These are phyloP conservation scores for Paracoccidioides lutzii DNA, from an alignment of 2,329 filamentous ascomycete species.

Conservation along the genomic window DNA sequence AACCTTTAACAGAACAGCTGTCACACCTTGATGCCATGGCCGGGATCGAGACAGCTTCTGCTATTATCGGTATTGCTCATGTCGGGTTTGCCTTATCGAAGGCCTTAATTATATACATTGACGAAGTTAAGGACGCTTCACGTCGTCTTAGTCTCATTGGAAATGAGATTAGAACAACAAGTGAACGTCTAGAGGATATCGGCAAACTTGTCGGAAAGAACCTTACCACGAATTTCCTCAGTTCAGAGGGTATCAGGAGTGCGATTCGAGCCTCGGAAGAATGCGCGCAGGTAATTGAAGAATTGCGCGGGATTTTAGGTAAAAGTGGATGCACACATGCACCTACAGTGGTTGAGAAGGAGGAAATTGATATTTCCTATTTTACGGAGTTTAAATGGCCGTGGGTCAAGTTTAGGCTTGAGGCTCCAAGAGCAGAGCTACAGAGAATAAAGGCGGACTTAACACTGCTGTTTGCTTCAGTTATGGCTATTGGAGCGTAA, in stretches of 20 bases:
- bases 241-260: conserved; percentile 6
- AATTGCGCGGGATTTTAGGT: conserved; percentile 5
- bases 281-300: conserved; percentile 5
- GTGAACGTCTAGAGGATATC: conserved; percentile 8
- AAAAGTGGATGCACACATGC: conserved; percentile 2
- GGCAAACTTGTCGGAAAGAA: conserved; percentile 6
- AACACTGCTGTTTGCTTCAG: conserved; percentile 6
- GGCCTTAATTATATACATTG: conserved; percentile 10
- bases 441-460: conserved; percentile 9
- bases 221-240: conserved; percentile 3
- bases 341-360: not conserved
- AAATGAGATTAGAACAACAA: conserved; percentile 8
- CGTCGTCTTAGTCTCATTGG: conserved; percentile 4
- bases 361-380: conserved; percentile 6
- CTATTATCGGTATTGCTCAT: conserved; percentile 8
- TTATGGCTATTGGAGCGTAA: conserved; percentile 5
- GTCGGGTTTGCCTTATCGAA: conserved; percentile 13
- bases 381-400: conserved; percentile 9
- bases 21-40: conserved; percentile 1
- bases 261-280: conserved; percentile 7
- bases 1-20: not conserved
- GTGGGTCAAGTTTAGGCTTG: conserved; percentile 9
- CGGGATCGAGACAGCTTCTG: conserved; percentile 9
- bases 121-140: conserved; percentile 7
- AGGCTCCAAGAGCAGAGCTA: conserved; percentile 5